Conservation (phyloP, 495 filamentous ascomycete species). For the Penicillium macrosclerotiorum region DNA sequence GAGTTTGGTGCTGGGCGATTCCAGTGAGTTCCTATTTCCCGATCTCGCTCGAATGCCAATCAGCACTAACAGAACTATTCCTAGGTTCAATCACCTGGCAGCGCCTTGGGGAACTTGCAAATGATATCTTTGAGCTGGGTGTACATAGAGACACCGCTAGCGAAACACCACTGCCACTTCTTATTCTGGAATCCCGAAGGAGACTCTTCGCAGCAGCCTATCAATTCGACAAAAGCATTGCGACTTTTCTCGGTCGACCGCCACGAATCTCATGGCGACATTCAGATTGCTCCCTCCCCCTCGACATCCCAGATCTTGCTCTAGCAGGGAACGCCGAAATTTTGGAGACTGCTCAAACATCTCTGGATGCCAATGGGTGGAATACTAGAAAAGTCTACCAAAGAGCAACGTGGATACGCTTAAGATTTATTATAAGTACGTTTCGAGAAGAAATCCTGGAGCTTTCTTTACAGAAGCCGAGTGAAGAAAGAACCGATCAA, state of each 20-base stretch:
- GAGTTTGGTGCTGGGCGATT: constrained; percentile 21
- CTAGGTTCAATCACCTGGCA: constrained; percentile 29
- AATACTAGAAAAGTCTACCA: constrained; percentile 35
- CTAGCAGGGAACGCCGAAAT: constrained; percentile 22
- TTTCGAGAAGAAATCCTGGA: constrained; percentile 60
- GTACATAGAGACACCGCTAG: constrained; percentile 48
- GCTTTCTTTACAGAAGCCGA: constrained; percentile 42
- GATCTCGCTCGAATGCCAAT: not conserved
- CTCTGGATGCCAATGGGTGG: constrained; percentile 49
- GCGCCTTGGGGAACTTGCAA: constrained; percentile 31
- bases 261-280: constrained; percentile 50
- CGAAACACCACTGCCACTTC: constrained; percentile 34
- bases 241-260: constrained; percentile 54
- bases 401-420: constrained; percentile 40
- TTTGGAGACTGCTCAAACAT: not conserved
- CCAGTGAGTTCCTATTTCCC: constrained; percentile 22
- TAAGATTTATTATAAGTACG: constrained; percentile 44
- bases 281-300: constrained; percentile 49
- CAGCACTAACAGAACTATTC: not conserved
- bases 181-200: constrained; percentile 45
- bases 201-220: constrained; percentile 50
- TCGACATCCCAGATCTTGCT: constrained; percentile 52
- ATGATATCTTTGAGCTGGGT: constrained; percentile 49
- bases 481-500: constrained; percentile 25
- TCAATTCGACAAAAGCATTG: constrained; percentile 47